A percentile compares a stretch with the other conserved stretches of the same genome.
Conservation (phyloP, 768 basidiomycete genomes). For the Tubosaeta brunneosetosa region DNA sequence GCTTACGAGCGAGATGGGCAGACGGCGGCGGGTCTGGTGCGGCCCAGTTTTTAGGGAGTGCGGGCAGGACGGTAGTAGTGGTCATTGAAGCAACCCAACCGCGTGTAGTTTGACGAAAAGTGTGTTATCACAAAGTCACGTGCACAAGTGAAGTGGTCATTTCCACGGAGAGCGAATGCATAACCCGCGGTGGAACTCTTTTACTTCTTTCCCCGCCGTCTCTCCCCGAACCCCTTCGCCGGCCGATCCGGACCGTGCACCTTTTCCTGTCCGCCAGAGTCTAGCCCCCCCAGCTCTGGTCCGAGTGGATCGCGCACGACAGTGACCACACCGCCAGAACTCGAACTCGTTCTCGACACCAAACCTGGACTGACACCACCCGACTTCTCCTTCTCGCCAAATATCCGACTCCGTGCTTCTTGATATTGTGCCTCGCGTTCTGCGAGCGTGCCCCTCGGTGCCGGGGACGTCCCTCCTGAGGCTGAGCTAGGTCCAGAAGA, state of each 20-base stretch:
- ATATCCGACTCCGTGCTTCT: conserved; percentile 70
- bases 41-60: conserved; percentile 23
- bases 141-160: conserved; percentile 4
- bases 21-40: conserved; percentile 10
- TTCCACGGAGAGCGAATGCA: conserved; percentile 10
- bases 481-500: conserved; percentile 9
- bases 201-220: conserved; percentile 16
- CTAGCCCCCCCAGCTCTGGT: conserved; percentile 16
- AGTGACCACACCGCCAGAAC: conserved; percentile 4
- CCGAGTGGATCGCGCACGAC: conserved; percentile 33
- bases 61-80: conserved; percentile 21
- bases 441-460: conserved; percentile 37
- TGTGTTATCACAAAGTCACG: conserved; percentile 13
- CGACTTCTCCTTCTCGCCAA: conserved; percentile 35
- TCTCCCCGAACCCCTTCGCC: conserved; percentile 28
- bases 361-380: background rate
- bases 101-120: background rate
- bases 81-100: conserved; percentile 14
- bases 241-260: background rate
- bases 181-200: conserved; percentile 6
- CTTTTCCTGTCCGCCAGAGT: background rate
- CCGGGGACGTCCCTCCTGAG: conserved; percentile 11
- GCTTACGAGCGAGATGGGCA: conserved; percentile 27
- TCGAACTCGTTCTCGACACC: background rate
- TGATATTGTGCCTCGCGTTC: conserved; percentile 72